A percentile compares a stretch with the other conserved stretches of the same genome.
Conservation (phyloP, 2,329 filamentous ascomycete genomes). For the Nothomitra cinnamomea region DNA sequence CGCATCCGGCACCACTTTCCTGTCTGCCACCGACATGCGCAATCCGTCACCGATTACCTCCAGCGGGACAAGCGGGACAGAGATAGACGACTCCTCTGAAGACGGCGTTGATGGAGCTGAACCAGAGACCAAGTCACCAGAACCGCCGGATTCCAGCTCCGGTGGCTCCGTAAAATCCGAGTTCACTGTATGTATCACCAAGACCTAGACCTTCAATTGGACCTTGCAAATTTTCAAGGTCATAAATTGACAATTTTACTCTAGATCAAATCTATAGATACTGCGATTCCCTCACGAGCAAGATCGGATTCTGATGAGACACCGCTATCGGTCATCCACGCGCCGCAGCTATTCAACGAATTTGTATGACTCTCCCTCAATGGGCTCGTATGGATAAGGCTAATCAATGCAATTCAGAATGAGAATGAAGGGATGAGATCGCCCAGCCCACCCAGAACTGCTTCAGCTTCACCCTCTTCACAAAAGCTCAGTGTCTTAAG, state of each 20-base stretch:
- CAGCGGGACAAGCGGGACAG: constrained; percentile 65
- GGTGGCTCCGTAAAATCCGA: neutral
- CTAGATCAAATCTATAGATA: constrained; percentile 18
- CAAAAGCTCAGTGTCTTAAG: constrained; percentile 19
- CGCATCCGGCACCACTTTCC: constrained; percentile 32
- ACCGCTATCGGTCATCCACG: constrained; percentile 80
- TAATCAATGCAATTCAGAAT: neutral
- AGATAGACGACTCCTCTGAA: constrained; percentile 67
- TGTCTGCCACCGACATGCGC: constrained; percentile 51
- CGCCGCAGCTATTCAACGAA: constrained; percentile 61
- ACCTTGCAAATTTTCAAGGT: neutral
- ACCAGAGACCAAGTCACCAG: neutral
- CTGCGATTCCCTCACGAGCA: constrained; percentile 21
- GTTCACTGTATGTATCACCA: constrained; percentile 12
- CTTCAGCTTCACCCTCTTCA: constrained; percentile 15
- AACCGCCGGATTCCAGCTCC: neutral
- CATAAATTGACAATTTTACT: neutral
- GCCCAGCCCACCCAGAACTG: constrained; percentile 16
- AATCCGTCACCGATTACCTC: constrained; percentile 75
- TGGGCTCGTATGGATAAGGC: neutral
- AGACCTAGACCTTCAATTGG: neutral
- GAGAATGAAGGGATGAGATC: neutral
- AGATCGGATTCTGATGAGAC: constrained; percentile 52
- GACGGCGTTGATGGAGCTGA: constrained; percentile 20
- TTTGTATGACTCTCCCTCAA: constrained; percentile 41